A percentile compares a stretch with the other conserved stretches of the same genome.
Conservation (phyloP, 2,329 filamentous ascomycete species). For the Nectriaceae sp. region DNA sequence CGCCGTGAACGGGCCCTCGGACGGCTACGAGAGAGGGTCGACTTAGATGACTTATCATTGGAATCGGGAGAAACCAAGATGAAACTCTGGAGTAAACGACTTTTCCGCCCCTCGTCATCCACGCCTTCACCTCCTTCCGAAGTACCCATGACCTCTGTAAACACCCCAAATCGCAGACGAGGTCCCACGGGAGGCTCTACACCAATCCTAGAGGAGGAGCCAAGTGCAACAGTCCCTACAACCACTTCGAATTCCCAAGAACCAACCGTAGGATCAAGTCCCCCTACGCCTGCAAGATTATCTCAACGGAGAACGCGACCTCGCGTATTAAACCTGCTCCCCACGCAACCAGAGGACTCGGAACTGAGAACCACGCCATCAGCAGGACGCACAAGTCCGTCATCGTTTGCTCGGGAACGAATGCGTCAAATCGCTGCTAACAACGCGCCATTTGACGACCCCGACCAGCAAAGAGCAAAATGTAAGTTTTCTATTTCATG, state of each 20-base stretch:
- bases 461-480: constrained; percentile 39
- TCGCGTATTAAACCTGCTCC: constrained; percentile 34
- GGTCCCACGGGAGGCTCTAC: constrained; percentile 8
- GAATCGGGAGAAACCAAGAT: constrained; percentile 36
- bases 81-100: constrained; percentile 37
- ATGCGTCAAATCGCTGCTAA: constrained; percentile 46
- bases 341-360: constrained; percentile 39
- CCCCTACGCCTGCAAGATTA: constrained; percentile 19
- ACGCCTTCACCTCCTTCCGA: constrained; percentile 13
- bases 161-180: constrained; percentile 17
- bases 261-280: constrained; percentile 10
- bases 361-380: constrained; percentile 30
- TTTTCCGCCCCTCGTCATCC: constrained; percentile 33
- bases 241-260: constrained; percentile 14
- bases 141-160: constrained; percentile 31
- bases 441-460: constrained; percentile 46
- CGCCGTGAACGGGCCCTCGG: constrained; percentile 73
- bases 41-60: constrained; percentile 40
- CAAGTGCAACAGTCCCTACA: constrained; percentile 1
- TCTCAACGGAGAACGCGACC: constrained; percentile 30
- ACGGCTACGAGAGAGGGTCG: constrained; percentile 56
- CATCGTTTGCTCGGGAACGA: constrained; percentile 45
- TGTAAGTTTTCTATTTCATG: constrained; percentile 34
- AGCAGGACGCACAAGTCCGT: constrained; percentile 42
- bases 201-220: constrained; percentile 8